Base-by-base conservation (phyloP, 345 rosid species). In the Camelina sativa region DNA sequence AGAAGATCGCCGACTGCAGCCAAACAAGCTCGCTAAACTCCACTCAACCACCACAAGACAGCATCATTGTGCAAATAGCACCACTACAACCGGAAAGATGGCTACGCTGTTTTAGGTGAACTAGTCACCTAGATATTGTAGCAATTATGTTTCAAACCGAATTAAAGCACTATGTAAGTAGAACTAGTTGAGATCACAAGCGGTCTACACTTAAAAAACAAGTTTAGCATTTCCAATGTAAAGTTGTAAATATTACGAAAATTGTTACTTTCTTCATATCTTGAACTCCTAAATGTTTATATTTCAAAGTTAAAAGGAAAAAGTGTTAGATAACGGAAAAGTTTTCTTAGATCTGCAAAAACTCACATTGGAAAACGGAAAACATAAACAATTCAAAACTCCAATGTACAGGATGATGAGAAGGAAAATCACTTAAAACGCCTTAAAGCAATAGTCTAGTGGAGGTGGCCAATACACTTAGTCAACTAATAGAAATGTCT, bases 31-130 rank as follows among this genome's bases (percentile, higher is more conserved):
- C 90, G 19, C 50, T 83, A 6, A 69, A 54, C 69, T 56, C 84
- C n/a, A 69, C 75, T 37, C 76, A 67, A 51, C 79, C 83, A 56
- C 73, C 70, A n/a, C 88, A 73, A 57, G 87, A 86, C 76, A 80
- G 61, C 63, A 76, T 76, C 75, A 60, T 84, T 72, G 80, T 84
- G 23, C 83, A 48, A 56, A 75, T 88, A 67, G 68, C 79, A 13
- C 91, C 91, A 66, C 71, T 88, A 52, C 82, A 81, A 66, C 91
- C 88, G 38, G 96, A 90, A 80, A 85, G 84, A 62, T 80, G 85
- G 67, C 67, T 84, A 61, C 76, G 82, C 7, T 73, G 75, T 47
- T 82, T 83, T 52, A 89, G 86, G 74, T 87, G 82, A 79, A 70
- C 16, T 20, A 75, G 54, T 58, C 67, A 48, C 59, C 72, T 74